Evolutionary conservation across 257 asterid species (phyloP).

Genomic region (Rauvolfia tetraphylla): DNA sequence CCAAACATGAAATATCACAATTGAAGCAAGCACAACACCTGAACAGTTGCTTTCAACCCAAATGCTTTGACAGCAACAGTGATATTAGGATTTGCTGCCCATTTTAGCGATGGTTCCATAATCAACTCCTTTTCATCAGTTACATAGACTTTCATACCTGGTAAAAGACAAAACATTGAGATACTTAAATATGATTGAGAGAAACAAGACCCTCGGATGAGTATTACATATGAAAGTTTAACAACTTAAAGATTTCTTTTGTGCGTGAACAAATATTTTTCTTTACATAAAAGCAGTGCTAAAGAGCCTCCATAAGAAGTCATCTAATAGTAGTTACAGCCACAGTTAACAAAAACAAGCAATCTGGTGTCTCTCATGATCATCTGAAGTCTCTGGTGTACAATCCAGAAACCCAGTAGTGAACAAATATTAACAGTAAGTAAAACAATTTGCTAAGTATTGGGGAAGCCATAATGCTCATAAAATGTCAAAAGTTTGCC

Average conservation of each 20-base stretch:
- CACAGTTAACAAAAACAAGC: background rate
- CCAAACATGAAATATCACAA: background rate
- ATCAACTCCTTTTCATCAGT: slow-evolving; percentile 88
- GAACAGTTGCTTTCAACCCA: slow-evolving; percentile 85
- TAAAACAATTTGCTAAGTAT: background rate
- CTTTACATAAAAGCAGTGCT: background rate
- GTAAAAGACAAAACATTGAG: slow-evolving; percentile 8
- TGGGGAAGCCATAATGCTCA: background rate
- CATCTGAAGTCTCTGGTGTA: background rate
- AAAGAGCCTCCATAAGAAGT: background rate
- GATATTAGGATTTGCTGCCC: slow-evolving; percentile 97
- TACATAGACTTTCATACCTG: slow-evolving; percentile 61
- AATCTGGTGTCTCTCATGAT: background rate
- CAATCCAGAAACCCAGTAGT: background rate
- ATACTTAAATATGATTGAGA: background rate
- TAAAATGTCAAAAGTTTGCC: background rate
- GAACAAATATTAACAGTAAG: background rate
- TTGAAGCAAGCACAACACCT: slow-evolving; percentile 43
- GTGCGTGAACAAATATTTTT: too few species aligned
- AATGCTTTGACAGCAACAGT: slow-evolving; percentile 68
- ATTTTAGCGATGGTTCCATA: slow-evolving; percentile 94
- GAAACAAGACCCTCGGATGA: background rate
- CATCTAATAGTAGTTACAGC: background rate
- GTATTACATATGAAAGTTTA: background rate
- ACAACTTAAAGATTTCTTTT: background rate